phyloP scores from a whole-genome alignment of 495 filamentous ascomycete species.

The Penicillium cataractarum region DNA sequence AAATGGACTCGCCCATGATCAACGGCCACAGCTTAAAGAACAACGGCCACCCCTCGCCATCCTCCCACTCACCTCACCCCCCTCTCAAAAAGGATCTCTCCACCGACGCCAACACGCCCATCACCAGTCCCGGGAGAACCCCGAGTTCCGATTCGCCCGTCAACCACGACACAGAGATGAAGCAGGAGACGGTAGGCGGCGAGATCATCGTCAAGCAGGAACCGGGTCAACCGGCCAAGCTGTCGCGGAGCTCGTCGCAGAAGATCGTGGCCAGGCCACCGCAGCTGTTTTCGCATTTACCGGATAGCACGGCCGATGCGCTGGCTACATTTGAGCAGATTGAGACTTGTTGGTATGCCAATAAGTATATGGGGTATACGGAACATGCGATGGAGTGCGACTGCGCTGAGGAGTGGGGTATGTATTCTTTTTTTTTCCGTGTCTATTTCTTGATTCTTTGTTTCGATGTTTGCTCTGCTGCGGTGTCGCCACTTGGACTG shows the following conservation, averaged over 20 bases:
- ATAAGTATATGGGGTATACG: conserved; percentile 85
- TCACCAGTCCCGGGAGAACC: neutral
- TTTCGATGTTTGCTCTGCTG: conserved; percentile 8
- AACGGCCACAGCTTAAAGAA: conserved; percentile 18
- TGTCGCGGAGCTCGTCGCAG: conserved; percentile 73
- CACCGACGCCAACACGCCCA: conserved; percentile 5
- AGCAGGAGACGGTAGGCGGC: conserved; percentile 53
- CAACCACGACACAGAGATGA: conserved; percentile 37
- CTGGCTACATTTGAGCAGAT: conserved; percentile 79
- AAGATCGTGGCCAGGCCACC: conserved; percentile 65
- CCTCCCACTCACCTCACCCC: conserved; percentile 22
- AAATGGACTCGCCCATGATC: conserved; percentile 22
- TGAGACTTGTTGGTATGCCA: conserved; percentile 79
- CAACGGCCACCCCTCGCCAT: conserved; percentile 18
- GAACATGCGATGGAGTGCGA: conserved; percentile 96
- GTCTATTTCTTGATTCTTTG: neutral
- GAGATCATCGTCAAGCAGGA: conserved; percentile 67
- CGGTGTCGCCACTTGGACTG: conserved; percentile 6
- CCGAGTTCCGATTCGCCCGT: neutral
- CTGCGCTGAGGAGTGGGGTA: conserved; percentile 95
- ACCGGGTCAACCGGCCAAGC: conserved; percentile 70
- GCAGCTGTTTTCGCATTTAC: conserved; percentile 67
- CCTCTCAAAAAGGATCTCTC: conserved; percentile 13
- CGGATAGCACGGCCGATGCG: conserved; percentile 76
- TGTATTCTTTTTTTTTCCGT: conserved; percentile 44